phyloP scores from a whole-genome alignment of 345 rosid genomes.

The Nephelium lappaceum region DNA sequence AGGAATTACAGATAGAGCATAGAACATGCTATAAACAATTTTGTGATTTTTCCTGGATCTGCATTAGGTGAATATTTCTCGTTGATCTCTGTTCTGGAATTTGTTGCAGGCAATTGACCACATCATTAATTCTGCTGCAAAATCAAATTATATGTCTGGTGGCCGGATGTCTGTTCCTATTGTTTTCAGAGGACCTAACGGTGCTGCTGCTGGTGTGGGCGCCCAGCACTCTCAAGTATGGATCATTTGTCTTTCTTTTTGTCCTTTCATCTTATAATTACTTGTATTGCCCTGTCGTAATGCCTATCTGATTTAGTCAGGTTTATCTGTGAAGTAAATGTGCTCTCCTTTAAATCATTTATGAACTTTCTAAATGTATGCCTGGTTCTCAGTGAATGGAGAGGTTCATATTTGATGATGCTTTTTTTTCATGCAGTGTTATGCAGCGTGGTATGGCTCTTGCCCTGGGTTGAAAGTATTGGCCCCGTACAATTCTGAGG shows the following conservation, averaged over 20 bases:
- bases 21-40: not conserved
- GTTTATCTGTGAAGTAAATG: not conserved
- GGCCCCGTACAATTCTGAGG: constrained; percentile 84
- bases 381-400: not conserved
- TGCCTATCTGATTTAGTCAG: not conserved
- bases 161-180: constrained; percentile 82
- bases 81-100: constrained; percentile 17
- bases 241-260: constrained; percentile 14
- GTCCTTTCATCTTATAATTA: not conserved
- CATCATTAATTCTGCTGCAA: constrained; percentile 89
- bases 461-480: constrained; percentile 92
- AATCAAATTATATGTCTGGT: constrained; percentile 85
- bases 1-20: not conserved
- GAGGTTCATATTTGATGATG: not conserved
- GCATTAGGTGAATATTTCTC: constrained; percentile 2
- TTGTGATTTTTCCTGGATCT: not conserved
- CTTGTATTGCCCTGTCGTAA: not conserved
- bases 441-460: constrained; percentile 89
- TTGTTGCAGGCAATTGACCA: constrained; percentile 84
- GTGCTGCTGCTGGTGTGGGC: constrained; percentile 98
- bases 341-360: not conserved
- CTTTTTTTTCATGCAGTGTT: constrained; percentile 58
- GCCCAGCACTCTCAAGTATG: constrained; percentile 96
- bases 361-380: not conserved
- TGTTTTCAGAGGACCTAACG: constrained; percentile 96